Percentiles rank a stretch among this genome's conserved stretches.
These are phyloP conservation scores for Sclerotinia glacialis DNA, from an alignment of 2,329 filamentous ascomycete genomes.

Conservation along the genomic window DNA sequence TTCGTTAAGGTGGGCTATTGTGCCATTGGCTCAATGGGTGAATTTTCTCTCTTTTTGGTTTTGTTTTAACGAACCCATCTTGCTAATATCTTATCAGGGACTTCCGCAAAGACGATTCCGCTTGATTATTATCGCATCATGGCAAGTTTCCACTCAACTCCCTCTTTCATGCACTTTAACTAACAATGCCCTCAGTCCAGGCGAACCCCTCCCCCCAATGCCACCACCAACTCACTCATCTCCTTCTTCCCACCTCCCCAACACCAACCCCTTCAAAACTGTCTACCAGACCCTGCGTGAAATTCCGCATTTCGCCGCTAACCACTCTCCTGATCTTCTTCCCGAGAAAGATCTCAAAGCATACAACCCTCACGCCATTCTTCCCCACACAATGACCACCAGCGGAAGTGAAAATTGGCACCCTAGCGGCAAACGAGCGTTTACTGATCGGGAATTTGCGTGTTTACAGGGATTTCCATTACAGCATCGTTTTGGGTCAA, in stretches of 20 bases:
- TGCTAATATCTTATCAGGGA: slow-evolving; percentile 4
- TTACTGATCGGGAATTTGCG: slow-evolving; percentile 65
- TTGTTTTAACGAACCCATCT: neutral
- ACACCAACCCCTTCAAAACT: slow-evolving; percentile 43
- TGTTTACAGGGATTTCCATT: slow-evolving; percentile 67
- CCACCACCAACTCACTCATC: slow-evolving; percentile 59
- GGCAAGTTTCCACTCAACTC: slow-evolving; percentile 24
- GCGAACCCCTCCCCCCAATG: slow-evolving; percentile 66
- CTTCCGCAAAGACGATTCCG: slow-evolving; percentile 40
- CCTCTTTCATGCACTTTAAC: neutral
- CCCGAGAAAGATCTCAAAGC: slow-evolving; percentile 30
- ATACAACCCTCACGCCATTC: slow-evolving; percentile 48
- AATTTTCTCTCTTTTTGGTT: slow-evolving; percentile 9
- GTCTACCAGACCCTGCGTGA: slow-evolving; percentile 40
- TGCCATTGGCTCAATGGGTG: slow-evolving; percentile 51
- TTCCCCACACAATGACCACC: slow-evolving; percentile 62
- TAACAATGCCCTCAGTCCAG: slow-evolving; percentile 50
- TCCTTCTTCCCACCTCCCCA: slow-evolving; percentile 36
- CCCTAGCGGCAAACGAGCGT: slow-evolving; percentile 59
- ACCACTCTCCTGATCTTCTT: slow-evolving; percentile 41
- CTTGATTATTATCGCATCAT: slow-evolving; percentile 56
- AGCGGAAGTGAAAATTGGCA: slow-evolving; percentile 63
- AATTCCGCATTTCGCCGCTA: slow-evolving; percentile 35
- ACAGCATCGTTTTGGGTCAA: slow-evolving; percentile 53
- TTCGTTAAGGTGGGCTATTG: slow-evolving; percentile 65